phyloP scores from a whole-genome alignment of 2,329 filamentous ascomycete genomes.

The Sporothrix brunneoviolacea region DNA sequence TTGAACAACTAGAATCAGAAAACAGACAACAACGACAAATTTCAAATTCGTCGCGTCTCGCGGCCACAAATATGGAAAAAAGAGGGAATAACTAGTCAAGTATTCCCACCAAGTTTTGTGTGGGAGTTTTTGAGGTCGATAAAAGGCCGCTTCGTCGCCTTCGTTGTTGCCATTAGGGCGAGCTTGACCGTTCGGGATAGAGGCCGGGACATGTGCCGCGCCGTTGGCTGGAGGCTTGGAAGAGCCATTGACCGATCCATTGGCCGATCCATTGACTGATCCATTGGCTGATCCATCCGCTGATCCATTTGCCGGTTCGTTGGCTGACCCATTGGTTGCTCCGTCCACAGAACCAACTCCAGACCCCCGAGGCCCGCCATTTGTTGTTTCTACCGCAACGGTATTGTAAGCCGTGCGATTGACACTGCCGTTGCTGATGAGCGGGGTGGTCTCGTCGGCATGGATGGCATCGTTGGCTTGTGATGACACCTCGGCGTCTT shows the following conservation, averaged over 20 bases:
- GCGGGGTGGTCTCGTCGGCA: conserved; percentile 51
- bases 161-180: conserved; percentile 7
- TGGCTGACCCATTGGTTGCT: conserved; percentile 16
- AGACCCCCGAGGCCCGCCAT: neutral
- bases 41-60: conserved; percentile 69
- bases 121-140: conserved; percentile 77
- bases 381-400: neutral
- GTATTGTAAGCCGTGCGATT: conserved; percentile 20
- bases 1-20: conserved; percentile 71
- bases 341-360: neutral
- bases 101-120: conserved; percentile 96
- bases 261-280: conserved; percentile 25
- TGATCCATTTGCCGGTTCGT: conserved; percentile 34
- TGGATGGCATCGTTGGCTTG: conserved; percentile 18
- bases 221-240: conserved; percentile 19
- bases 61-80: conserved; percentile 97
- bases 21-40: conserved; percentile 73
- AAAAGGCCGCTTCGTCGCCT: conserved; percentile 72
- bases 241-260: conserved; percentile 13
- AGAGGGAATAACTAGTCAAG: conserved; percentile 80
- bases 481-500: conserved; percentile 33
- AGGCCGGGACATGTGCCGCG: conserved; percentile 32
- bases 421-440: conserved; percentile 43
- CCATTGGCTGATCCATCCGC: neutral
- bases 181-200: neutral